Base-by-base conservation (phyloP, 139 green algal genomes). In the Eudorina sp. region DNA sequence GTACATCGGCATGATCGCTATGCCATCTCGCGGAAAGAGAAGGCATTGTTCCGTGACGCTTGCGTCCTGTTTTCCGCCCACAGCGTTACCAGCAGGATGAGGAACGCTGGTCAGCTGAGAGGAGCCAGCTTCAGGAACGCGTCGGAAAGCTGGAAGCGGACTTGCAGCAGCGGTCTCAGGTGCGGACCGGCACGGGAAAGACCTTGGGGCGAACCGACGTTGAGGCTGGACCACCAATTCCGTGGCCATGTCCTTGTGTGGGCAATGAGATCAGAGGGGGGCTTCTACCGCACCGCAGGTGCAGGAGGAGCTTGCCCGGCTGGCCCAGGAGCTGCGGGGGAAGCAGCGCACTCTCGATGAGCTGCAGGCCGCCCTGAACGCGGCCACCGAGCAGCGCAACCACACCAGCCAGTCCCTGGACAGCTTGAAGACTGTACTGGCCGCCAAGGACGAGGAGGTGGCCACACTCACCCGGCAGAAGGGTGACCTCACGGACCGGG, bases 111-210 rank as follows among this genome's bases (percentile, higher is more conserved):
- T 40, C 18, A 0, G 8, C 46, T 2, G 78, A 79, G 9, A 73
- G 45, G 77, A 62, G 58, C 0, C 25, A 85, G 76, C 75, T 91
- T 36, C 69, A 90, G 40, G 55, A 85, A 45, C 75, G 82, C 1
- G 70, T 90, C 18, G 34, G 19, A 7, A 77, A 90, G 66, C 55
- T 93, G 64, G 87, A 91, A 38, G 45, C 48, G 19, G 82, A 88
- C 0, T n/a, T 73, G 14, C 21, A 60, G 48, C 36, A 81, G 25
- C 48, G 25, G 38, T 46, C 34, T 2, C 23, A 88, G 68, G 83
- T 88, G 25, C 38, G 40, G 13, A 7, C 27, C 2, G 31, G 19
- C 27, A 72, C 27, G 62, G 62, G 62, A 66, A 25, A 66, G 7
- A 66, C 55, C 27, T 66, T 25, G 55, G 11, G 38, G 4, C 9